A percentile compares a stretch with the other conserved stretches of the same genome.
phyloP scores from a whole-genome alignment of 202 grass and related monocot species.

The Setaria italica region DNA sequence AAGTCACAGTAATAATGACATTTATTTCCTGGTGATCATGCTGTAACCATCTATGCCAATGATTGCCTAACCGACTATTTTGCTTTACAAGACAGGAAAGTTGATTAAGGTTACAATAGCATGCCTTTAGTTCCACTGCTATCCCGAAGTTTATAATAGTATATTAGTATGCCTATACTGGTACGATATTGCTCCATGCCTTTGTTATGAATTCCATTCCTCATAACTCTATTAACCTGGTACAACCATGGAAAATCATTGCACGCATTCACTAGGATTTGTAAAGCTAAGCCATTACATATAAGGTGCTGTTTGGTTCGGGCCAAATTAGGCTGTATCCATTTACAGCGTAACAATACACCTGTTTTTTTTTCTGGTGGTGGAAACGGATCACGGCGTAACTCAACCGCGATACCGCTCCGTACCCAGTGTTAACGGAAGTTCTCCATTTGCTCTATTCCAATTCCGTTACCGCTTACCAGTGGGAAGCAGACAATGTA shows the following conservation, averaged over 20 bases:
- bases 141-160: background rate
- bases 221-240: background rate
- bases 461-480: no score
- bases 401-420: no score
- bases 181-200: background rate
- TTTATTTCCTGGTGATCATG: background rate
- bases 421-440: no score
- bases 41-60: background rate
- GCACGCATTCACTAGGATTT: background rate
- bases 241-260: background rate
- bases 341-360: no score
- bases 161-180: background rate
- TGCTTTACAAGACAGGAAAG: background rate
- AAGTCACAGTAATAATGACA: background rate
- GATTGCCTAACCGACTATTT: constrained; percentile 3
- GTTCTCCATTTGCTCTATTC: no score
- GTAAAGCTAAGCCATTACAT: background rate
- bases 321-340: no score
- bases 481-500: background rate
- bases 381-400: no score
- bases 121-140: background rate
- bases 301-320: background rate
- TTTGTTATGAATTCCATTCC: background rate
- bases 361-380: no score
- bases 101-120: background rate